A percentile compares a stretch with the other conserved stretches of the same genome.
Evolutionary conservation across 2,329 filamentous ascomycete species (phyloP).

Genomic region (Aspergillus brunneoviolaceus): DNA sequence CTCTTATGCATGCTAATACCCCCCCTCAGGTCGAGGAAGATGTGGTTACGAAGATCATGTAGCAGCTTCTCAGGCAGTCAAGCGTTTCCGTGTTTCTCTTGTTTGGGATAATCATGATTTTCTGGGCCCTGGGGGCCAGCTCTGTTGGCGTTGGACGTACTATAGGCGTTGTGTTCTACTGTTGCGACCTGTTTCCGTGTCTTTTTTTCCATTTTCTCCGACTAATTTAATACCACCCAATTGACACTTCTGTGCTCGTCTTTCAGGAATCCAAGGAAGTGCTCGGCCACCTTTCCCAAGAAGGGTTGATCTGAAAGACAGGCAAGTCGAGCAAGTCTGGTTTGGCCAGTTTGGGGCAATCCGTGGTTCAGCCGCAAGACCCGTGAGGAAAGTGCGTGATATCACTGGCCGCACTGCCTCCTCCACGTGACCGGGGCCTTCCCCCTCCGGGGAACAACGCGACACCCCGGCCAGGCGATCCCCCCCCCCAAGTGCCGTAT

Average conservation of each 20-base stretch:
- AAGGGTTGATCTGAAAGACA: conserved; percentile 25
- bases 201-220: conserved; percentile 10
- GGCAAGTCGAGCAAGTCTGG: not conserved
- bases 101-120: conserved; percentile 16
- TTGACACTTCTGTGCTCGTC: conserved; percentile 14
- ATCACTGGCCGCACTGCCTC: conserved; percentile 38
- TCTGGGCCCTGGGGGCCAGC: conserved; percentile 17
- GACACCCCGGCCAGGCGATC: conserved; percentile 21
- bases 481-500: conserved; percentile 13
- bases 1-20: conserved; percentile 39
- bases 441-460: conserved; percentile 25
- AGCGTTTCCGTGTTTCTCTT: conserved; percentile 25
- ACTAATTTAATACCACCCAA: conserved; percentile 35
- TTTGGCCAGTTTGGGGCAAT: not conserved
- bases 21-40: conserved; percentile 77
- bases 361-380: conserved; percentile 19
- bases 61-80: conserved; percentile 35
- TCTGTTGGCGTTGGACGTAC: conserved; percentile 28
- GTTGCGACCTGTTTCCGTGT: conserved; percentile 7
- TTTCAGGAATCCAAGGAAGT: conserved; percentile 33
- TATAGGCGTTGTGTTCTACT: conserved; percentile 30
- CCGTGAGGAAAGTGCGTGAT: conserved; percentile 41
- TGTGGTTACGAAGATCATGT: conserved; percentile 83
- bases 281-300: conserved; percentile 26
- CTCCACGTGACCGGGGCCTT: conserved; percentile 37